Evolutionary conservation across 768 basidiomycete genomes (phyloP), one percentile per base, ranked within the genome.

Genomic region (Saitozyma sp.): DNA sequence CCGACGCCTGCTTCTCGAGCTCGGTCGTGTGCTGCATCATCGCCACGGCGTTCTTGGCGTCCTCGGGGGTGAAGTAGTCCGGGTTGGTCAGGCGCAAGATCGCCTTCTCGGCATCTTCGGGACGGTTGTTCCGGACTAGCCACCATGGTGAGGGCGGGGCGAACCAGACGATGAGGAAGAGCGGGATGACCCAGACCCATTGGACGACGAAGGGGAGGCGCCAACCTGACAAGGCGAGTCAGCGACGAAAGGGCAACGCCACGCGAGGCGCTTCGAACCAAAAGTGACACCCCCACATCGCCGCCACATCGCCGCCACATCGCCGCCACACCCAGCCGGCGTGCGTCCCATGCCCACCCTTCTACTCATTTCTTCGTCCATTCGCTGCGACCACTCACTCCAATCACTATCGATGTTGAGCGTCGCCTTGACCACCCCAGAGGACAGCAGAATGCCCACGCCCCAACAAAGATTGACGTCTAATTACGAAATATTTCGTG

Each of bases 21-120:
- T 73, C 75, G 62, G 68, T 77, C 29, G 79, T 78, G 62, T 78
- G 77, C 8, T 66, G 46, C 74, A 79, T 78, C 73, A 80, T 74
- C n/a, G 77, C 77, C 7, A 80, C 72, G 8, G 63, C 65, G n/a
- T 70, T 56, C 49, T 73, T 67, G 48, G 67, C 69, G 29, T 79
- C 73, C 38, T 61, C 40, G 7, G 69, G 62, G 43, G 58, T 54
- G 29, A 29, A 29, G 29, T 29, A 29, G 29, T 29, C 29, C 29
- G 29, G 29, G 55, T 63, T 65, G n/a, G 54, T 43, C 8, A 69
- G 62, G 8, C 64, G 61, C 37, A 14, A 11, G 43, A 71, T n/a
- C 37, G 63, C 45, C 8, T 29, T 16, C 38, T 57, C 48, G 17
- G 71, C 71, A 9, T 73, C 67, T 16, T 69, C 71, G 38, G 60